phyloP scores from a whole-genome alignment of 202 grass and related monocot genomes.

The Dendrocalamus latiflorus region DNA sequence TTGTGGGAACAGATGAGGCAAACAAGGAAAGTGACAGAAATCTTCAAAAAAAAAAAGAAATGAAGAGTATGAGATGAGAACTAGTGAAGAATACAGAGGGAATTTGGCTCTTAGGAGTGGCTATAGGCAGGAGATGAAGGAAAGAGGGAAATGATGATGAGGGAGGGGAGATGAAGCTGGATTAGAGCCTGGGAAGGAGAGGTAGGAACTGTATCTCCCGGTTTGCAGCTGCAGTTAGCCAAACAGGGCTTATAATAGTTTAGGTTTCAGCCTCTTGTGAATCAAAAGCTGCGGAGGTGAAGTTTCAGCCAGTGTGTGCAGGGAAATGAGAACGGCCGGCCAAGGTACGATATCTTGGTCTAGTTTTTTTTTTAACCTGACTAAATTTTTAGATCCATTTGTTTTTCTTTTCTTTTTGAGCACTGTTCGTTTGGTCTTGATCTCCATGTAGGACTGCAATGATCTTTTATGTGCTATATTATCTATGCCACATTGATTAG shows the following conservation, averaged over 20 bases:
- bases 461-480: not conserved
- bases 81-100: not conserved
- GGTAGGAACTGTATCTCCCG: not conserved
- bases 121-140: not conserved
- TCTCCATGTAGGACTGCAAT: not conserved
- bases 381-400: not conserved
- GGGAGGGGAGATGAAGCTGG: not conserved
- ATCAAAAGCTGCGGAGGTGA: not conserved
- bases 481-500: not conserved
- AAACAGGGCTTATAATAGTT: not conserved
- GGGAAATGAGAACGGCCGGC: not conserved
- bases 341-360: not conserved
- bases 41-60: not conserved
- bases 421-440: not conserved
- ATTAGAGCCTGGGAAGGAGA: not conserved
- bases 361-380: not conserved
- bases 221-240: conserved; percentile 1
- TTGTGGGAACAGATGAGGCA: not conserved
- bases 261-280: not conserved
- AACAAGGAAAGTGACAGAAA: not conserved
- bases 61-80: not conserved
- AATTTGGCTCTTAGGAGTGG: not conserved
- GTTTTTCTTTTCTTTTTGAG: not conserved
- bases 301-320: not conserved
- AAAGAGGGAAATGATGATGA: not conserved